A percentile compares a stretch with the other conserved stretches of the same genome.
Conservation (phyloP, 805 yeast species). For the Ogataea paraovalis region DNA sequence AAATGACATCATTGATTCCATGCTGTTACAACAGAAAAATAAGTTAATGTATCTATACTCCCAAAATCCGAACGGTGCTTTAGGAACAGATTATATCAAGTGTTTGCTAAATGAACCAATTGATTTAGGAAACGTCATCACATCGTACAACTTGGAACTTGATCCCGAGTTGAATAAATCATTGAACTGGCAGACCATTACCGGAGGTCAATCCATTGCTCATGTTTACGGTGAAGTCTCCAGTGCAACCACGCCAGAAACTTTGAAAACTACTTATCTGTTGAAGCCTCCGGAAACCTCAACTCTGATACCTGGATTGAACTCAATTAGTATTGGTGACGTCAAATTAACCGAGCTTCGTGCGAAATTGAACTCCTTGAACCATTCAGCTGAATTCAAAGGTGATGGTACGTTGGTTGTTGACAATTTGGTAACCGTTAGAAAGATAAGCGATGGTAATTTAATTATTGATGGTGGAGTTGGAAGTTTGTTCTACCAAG, state of each 20-base stretch:
- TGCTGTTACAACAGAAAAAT: constrained; percentile 17
- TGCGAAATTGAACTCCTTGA: constrained; percentile 50
- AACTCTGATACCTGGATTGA: constrained; percentile 14
- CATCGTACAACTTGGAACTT: constrained; percentile 57
- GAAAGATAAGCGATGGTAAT: constrained; percentile 78
- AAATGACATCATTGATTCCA: constrained; percentile 17
- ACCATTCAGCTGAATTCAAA: constrained; percentile 78
- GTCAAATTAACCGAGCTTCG: constrained; percentile 78
- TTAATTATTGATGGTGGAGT: constrained; percentile 82
- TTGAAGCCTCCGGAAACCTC: constrained; percentile 12
- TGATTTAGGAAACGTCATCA: constrained; percentile 50
- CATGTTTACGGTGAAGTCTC: constrained; percentile 68
- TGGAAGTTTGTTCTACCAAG: constrained; percentile 71
- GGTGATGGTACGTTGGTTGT: constrained; percentile 92
- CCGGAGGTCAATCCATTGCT: constrained; percentile 78
- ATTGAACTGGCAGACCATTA: constrained; percentile 79
- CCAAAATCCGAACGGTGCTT: constrained; percentile 12
- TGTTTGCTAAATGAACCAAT: constrained; percentile 38
- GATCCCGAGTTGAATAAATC: constrained; percentile 59
- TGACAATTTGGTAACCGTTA: constrained; percentile 68
- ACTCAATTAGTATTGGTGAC: constrained; percentile 72
- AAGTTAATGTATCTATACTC: constrained; percentile 14
- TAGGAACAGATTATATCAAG: constrained; percentile 27
- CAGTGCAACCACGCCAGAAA: constrained; percentile 10
- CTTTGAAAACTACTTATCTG: constrained; percentile 8